Conservation (phyloP, 2,329 filamentous ascomycete species). For the Colletotrichum sp. region DNA sequence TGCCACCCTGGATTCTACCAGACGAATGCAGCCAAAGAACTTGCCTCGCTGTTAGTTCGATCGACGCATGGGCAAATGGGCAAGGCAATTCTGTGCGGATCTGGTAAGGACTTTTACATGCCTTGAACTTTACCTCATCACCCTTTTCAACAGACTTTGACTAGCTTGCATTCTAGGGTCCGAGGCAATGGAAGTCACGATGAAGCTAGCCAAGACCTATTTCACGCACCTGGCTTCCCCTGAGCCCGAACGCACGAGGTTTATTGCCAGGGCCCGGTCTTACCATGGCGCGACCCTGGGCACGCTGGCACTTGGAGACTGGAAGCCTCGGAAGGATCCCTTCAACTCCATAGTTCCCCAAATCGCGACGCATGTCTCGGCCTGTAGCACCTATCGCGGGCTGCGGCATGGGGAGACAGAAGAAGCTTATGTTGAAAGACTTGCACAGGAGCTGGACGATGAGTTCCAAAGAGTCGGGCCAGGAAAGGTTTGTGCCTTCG, state of each 20-base stretch:
- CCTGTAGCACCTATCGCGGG: background rate
- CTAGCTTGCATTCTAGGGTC: background rate
- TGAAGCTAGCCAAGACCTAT: background rate
- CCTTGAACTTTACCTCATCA: rapidly evolving
- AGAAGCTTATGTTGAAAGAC: background rate
- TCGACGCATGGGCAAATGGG: background rate
- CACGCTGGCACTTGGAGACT: background rate
- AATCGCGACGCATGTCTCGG: background rate
- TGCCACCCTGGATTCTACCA: background rate
- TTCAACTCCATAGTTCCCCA: background rate
- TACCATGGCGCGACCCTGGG: background rate
- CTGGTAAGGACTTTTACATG: background rate
- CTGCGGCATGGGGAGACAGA: background rate
- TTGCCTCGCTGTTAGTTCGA: background rate
- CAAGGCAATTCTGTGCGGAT: background rate
- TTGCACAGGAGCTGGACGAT: background rate
- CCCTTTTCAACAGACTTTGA: background rate
- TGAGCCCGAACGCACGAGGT: background rate
- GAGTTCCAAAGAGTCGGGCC: background rate
- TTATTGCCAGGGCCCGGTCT: rapidly evolving
- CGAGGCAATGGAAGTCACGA: background rate
- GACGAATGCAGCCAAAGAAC: background rate
- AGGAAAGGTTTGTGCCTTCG: background rate
- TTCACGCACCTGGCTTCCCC: background rate
- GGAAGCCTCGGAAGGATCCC: background rate